Evolutionary conservation across 495 filamentous ascomycete species (phyloP), one percentile per base, ranked within the genome.

Genomic region (Penicillium waksmanii): DNA sequence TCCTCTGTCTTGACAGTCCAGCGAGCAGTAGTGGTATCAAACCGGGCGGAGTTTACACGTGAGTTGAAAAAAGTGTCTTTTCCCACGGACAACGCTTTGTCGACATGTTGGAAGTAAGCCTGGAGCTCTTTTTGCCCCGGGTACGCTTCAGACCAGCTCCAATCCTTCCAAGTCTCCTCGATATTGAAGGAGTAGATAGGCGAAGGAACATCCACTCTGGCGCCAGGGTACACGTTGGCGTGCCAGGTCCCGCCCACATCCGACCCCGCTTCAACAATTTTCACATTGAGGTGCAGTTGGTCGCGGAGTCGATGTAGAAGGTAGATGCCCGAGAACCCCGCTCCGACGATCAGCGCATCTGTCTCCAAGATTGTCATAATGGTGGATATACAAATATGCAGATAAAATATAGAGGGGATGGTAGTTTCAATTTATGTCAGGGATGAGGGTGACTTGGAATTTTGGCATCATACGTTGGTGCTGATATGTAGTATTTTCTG

Each of bases 21-120:
- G 11, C 46, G 46, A 12, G 46, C 46, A 47, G 70, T 72, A 10
- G 68, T 70, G 21, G 61, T 55, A 0, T 63, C 55, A 5, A 80
- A 87, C 9, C 71, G 63, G 2, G 80, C 82, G 12, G 59, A 73
- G 15, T 68, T 63, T 13, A 87, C 80, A 6, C 72, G 70, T 2
- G 68, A 80, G 9, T 81, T 62, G 69, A 85, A 86, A 6, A 74
- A 68, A 49, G 66, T 72, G 54, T 87, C 83, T 42, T 81, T 83
- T 25, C 68, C 75, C 48, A 87, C 65, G 34, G 79, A 66, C 13
- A 82, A 62, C 5, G 75, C 72, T 27, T 80, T 73, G 17, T 83
- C 82, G 18, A 82, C 76, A 61, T 86, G 82, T 17, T 78, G 71
- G 59, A 87, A 87, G 67, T 88, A 88, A 2, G 56, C 65, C n/a